A percentile compares a stretch with the other conserved stretches of the same genome.
Conservation (phyloP, 73 alveolate genomes). For the Effrenium voratum region DNA sequence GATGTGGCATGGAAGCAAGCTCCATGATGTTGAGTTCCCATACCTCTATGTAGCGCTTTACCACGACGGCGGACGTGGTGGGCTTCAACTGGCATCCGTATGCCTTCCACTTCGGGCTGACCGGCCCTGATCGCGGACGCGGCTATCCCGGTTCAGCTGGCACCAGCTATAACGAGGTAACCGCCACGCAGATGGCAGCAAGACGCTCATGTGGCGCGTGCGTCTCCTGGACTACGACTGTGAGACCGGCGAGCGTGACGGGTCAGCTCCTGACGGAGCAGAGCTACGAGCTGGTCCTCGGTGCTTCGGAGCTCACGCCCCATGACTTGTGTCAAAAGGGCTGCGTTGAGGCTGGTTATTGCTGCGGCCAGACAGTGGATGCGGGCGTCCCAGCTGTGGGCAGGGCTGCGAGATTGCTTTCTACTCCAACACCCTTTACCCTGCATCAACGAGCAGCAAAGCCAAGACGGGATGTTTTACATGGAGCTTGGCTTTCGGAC, state of each 20-base stretch:
- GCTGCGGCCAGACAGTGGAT: conserved; percentile 3
- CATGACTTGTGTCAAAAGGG: too few species aligned
- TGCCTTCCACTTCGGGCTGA: not conserved
- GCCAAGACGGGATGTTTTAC: too few species aligned
- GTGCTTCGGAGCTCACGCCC: too few species aligned
- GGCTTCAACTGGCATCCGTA: too few species aligned
- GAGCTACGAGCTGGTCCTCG: too few species aligned
- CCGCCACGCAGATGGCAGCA: conserved; percentile 35
- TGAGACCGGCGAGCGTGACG: too few species aligned
- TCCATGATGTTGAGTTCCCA: conserved; percentile 13
- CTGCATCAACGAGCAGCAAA: too few species aligned
- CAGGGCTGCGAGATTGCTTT: not conserved
- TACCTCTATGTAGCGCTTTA: conserved; percentile 25
- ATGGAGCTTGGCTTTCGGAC: too few species aligned
- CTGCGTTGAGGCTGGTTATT: not conserved
- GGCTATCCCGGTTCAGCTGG: conserved; percentile 17
- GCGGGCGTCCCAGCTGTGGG: not conserved
- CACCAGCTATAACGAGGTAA: not conserved
- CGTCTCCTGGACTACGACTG: conserved; percentile 40
- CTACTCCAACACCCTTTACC: too few species aligned
- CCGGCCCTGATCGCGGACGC: conserved; percentile 15
- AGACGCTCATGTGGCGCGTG: conserved; percentile 50
- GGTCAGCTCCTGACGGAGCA: too few species aligned
- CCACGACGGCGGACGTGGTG: conserved; percentile 29
- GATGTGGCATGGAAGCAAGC: not conserved